A percentile compares a stretch with the other conserved stretches of the same genome.
These are phyloP conservation scores for Theileria luwenshuni DNA, from an alignment of 169 alveolate species.

Conservation along the genomic window DNA sequence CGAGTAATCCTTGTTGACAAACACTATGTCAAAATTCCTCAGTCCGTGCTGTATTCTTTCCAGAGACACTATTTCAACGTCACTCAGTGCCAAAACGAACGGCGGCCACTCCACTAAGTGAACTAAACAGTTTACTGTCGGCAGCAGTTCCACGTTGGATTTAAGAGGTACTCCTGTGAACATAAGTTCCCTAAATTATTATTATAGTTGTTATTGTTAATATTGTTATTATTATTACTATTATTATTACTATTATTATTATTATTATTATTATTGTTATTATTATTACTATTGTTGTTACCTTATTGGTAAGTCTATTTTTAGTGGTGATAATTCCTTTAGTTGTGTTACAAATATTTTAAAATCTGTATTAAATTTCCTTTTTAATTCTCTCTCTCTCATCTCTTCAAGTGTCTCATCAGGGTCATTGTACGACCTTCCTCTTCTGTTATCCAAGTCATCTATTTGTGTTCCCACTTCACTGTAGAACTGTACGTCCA, in stretches of 20 bases:
- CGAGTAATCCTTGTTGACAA: conserved; percentile 91
- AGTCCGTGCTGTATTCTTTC: conserved; percentile 96
- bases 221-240: conserved; percentile 87
- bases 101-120: conserved; percentile 96
- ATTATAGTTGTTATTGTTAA: conserved; percentile 76
- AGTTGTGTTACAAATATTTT: conserved; percentile 82
- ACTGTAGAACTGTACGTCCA: conserved; percentile 93
- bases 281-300: conserved; percentile 69
- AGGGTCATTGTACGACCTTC: conserved; percentile 88
- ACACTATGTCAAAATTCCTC: conserved; percentile 95
- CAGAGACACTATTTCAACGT: conserved; percentile 93
- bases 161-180: conserved; percentile 95
- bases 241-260: conserved; percentile 88
- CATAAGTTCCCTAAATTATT: conserved; percentile 83
- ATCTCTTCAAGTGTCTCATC: conserved; percentile 96
- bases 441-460: conserved; percentile 92
- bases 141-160: conserved; percentile 91
- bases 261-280: conserved; percentile 81
- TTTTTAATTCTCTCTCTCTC: conserved; percentile 92
- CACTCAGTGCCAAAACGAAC: conserved; percentile 92
- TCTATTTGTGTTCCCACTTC: conserved; percentile 96
- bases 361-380: conserved; percentile 89
- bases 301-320: conserved; percentile 78
- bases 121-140: conserved; percentile 93
- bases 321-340: conserved; percentile 68